Evolutionary conservation across 305 asterid species (phyloP), one percentile per base, ranked within the genome.

Genomic region (Fraxinus latifolia): DNA sequence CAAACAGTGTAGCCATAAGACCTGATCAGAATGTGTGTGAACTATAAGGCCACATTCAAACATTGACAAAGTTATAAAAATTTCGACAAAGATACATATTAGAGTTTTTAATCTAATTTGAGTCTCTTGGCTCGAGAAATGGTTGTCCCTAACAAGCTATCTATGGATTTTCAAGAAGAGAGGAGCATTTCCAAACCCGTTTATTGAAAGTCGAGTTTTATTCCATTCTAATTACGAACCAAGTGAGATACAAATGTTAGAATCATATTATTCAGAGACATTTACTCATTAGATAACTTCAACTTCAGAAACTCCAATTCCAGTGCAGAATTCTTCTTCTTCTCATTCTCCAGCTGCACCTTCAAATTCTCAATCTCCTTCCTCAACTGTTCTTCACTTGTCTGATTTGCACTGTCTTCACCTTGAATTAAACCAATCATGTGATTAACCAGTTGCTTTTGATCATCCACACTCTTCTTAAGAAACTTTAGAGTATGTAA

Each of bases 391-490:
- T 90, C 97, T 83, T 92, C 91, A 47, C 82, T 85, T 68, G 53
- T 86, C 82, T 53, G 73, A 82, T 87, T 91, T 9, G 47, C 85
- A 58, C 50, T 31, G 39, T 82, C 87, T 76, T 78, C 92, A 70
- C 90, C 91, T 3, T 86, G 53, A 0, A 91, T 7, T 19, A 81
- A 62, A 0, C 86, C 88, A 17, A 93, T 94, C 82, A 91, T 53
- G 47, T 85, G 79, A 81, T 42, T 85, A 77, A 94, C 95, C 72
- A 85, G 84, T 31, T 79, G 83, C 77, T 85, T 88, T 44, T 94
- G 97, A 78, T 88, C 88, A 76, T 91, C 94, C 87, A 94, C 84
- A 79, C 94, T 90, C 55, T 86, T 89, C 87, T 87, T 90, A 83
- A 93, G 77, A 42, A 79, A 58, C 78, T 87, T 7, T 74, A 94